phyloP scores from a whole-genome alignment of 805 yeast genomes.

The Metschnikowia rubicola region DNA sequence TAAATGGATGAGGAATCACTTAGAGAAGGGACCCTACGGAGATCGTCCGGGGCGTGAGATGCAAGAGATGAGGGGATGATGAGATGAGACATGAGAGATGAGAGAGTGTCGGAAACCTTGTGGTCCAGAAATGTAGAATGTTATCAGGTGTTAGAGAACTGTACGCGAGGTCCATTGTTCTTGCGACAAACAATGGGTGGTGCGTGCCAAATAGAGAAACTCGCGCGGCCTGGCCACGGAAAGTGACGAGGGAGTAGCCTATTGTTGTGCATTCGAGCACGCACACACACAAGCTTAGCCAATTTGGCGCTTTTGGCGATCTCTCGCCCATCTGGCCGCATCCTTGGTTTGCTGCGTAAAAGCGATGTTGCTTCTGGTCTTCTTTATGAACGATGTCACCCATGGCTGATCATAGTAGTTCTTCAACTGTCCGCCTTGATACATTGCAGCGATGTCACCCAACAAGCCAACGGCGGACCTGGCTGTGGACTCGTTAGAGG shows the following conservation, averaged over 20 bases:
- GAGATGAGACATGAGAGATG: background rate
- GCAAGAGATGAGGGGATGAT: constrained; percentile 4
- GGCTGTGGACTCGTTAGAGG: constrained; percentile 64
- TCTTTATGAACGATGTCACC: constrained; percentile 75
- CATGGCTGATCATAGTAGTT: constrained; percentile 67
- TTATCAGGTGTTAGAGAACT: no score
- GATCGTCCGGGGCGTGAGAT: constrained; percentile 3
- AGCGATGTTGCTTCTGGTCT: constrained; percentile 59
- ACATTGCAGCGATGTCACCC: constrained; percentile 91
- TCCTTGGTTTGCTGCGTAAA: constrained; percentile 70
- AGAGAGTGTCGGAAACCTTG: background rate
- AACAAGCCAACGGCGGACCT: constrained; percentile 85
- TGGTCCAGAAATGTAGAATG: background rate
- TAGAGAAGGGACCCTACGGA: constrained; percentile 9
- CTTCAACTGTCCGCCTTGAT: constrained; percentile 70
- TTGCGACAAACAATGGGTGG: constrained; percentile 1
- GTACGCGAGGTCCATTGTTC: background rate
- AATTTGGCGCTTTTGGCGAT: constrained; percentile 58
- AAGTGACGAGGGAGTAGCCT: no score
- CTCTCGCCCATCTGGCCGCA: constrained; percentile 98
- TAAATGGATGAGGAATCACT: constrained; percentile 7
- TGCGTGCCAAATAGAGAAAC: background rate
- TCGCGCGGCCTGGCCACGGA: background rate
- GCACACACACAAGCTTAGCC: background rate
- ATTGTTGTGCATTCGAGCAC: no score